Percentiles rank a stretch among this genome's conserved stretches.
These are phyloP conservation scores for Guillardia theta DNA, from an alignment of 78 protist genomes.

Conservation along the genomic window DNA sequence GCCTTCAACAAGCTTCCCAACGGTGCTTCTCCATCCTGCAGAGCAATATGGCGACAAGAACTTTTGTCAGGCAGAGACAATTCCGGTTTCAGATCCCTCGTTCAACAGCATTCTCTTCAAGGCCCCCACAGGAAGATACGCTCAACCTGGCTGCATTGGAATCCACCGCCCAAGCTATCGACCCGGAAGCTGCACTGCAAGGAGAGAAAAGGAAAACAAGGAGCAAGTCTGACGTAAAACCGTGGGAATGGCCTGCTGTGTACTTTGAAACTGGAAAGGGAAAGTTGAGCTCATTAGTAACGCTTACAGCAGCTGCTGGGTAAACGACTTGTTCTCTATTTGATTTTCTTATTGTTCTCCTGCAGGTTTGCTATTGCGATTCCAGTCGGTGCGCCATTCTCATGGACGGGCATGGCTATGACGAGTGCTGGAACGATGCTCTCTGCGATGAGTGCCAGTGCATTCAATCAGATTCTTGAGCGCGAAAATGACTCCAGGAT, in stretches of 20 bases:
- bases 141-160: too few relatives aligned
- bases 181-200: too few relatives aligned
- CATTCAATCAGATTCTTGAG: slow-evolving; percentile 54
- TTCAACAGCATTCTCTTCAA: too few relatives aligned
- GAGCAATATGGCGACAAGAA: too few relatives aligned
- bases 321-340: not conserved
- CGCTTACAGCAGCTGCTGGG: not conserved
- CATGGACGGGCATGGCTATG: not conserved
- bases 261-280: not conserved
- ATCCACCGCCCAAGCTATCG: too few relatives aligned
- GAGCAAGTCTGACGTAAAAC: too few relatives aligned
- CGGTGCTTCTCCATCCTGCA: too few relatives aligned
- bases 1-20: too few relatives aligned
- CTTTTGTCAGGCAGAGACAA: too few relatives aligned
- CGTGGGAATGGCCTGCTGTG: not conserved
- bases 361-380: not conserved
- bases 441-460: slow-evolving; percentile 43
- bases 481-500: slow-evolving; percentile 31
- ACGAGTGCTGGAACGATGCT: slow-evolving; percentile 36
- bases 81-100: too few relatives aligned
- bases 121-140: too few relatives aligned
- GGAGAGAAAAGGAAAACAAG: too few relatives aligned
- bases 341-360: not conserved
- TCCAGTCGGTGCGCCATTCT: not conserved
- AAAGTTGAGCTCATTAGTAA: not conserved